phyloP scores from a whole-genome alignment of 2,329 filamentous ascomycete species.

The Fusarium sp. region DNA sequence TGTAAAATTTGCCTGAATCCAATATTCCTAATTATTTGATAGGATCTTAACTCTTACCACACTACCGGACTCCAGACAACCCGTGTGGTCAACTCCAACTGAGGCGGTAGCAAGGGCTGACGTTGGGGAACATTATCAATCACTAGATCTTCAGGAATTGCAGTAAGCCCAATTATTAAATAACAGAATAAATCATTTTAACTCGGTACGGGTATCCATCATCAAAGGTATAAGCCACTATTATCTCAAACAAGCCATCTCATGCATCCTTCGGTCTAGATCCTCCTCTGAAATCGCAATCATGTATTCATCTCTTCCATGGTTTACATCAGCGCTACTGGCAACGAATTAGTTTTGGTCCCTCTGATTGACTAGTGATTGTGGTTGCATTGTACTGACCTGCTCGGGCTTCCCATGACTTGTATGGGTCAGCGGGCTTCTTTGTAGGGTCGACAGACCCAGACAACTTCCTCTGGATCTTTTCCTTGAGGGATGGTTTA shows the following conservation, averaged over 20 bases:
- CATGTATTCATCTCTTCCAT: neutral
- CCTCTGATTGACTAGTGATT: neutral
- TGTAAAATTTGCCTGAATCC: neutral
- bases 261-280: constrained; percentile 1
- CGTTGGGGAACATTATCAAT: neutral
- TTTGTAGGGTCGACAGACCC: constrained; percentile 38
- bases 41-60: neutral
- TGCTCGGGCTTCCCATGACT: constrained; percentile 45
- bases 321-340: constrained; percentile 37
- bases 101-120: constrained; percentile 5
- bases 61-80: neutral
- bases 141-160: neutral
- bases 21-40: neutral
- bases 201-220: constrained; percentile 21
- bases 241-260: neutral
- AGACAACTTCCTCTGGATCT: constrained; percentile 39
- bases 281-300: constrained; percentile 5
- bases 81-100: neutral
- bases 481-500: constrained; percentile 39
- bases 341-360: constrained; percentile 1
- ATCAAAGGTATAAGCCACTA: constrained; percentile 17
- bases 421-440: constrained; percentile 36
- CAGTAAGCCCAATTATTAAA: constrained; percentile 7
- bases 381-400: constrained; percentile 21
- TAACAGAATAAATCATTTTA: constrained; percentile 3